phyloP scores from a whole-genome alignment of 768 basidiomycete species.

The Paxillus involutus region DNA sequence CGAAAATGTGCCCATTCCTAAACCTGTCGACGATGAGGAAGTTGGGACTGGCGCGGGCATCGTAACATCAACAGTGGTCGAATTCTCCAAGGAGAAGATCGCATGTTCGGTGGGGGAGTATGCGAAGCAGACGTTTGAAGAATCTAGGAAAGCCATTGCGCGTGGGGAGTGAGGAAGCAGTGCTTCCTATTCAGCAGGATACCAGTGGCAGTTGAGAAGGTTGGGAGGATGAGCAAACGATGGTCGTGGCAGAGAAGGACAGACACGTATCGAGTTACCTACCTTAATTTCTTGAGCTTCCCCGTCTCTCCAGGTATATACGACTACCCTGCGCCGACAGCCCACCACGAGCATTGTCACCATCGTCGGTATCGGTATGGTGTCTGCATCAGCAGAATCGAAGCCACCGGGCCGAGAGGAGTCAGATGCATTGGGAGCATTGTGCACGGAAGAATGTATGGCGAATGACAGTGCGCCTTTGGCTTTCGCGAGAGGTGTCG shows the following conservation, averaged over 20 bases:
- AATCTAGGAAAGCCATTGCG: constrained; percentile 69
- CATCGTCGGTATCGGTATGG: constrained; percentile 57
- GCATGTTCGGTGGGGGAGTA: constrained; percentile 71
- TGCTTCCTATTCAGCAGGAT: constrained; percentile 58
- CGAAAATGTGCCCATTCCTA: constrained; percentile 70
- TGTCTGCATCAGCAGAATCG: neutral
- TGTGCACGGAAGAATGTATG: constrained; percentile 60
- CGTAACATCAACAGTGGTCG: constrained; percentile 55
- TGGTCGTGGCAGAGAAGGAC: neutral
- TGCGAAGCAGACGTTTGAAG: constrained; percentile 65
- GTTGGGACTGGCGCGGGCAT: constrained; percentile 41
- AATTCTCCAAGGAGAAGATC: constrained; percentile 63
- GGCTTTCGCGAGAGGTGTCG: constrained; percentile 72
- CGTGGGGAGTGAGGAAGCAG: constrained; percentile 89
- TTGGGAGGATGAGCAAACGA: neutral
- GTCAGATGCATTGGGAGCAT: constrained; percentile 24
- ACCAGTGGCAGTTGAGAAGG: neutral
- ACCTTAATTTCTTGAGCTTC: constrained; percentile 74
- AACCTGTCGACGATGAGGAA: constrained; percentile 25
- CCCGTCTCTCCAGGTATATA: constrained; percentile 87
- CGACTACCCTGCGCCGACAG: constrained; percentile 78
- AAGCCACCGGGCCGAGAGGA: constrained; percentile 10
- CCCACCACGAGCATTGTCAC: constrained; percentile 83
- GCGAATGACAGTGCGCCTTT: constrained; percentile 85
- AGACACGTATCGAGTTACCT: constrained; percentile 33